Conservation (phyloP, 2,329 filamentous ascomycete genomes). For the Colletotrichum sp. region DNA sequence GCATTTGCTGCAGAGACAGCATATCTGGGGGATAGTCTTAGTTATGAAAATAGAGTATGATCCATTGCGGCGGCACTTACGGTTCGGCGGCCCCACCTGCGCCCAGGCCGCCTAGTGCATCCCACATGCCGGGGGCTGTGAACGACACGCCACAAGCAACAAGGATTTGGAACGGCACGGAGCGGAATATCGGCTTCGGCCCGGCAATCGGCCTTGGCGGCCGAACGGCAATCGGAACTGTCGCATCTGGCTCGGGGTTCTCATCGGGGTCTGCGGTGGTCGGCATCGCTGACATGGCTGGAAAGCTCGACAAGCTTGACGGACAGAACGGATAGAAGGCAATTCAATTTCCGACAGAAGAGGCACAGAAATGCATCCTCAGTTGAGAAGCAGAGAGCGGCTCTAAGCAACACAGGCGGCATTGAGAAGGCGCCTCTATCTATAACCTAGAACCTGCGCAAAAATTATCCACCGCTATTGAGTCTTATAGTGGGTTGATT, state of each 20-base stretch:
- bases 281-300: neutral
- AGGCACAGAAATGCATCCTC: neutral
- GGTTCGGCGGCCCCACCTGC: constrained; percentile 1
- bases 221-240: neutral
- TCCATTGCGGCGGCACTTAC: neutral
- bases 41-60: neutral
- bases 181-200: neutral
- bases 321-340: neutral
- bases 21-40: neutral
- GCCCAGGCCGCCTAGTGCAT: constrained; percentile 6
- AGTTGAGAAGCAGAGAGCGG: neutral
- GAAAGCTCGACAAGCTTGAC: neutral
- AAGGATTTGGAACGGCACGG: constrained; percentile 5
- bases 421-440: neutral
- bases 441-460: neutral
- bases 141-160: constrained; percentile 2
- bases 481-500: constrained; percentile 33
- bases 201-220: neutral
- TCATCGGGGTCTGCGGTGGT: neutral
- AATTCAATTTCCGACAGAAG: neutral
- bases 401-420: neutral
- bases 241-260: neutral
- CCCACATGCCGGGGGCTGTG: constrained; percentile 8
- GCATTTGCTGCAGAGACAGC: neutral
- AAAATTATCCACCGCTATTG: constrained; percentile 18